Conservation (phyloP, 2,329 filamentous ascomycete species). For the Clonostachys sp. region DNA sequence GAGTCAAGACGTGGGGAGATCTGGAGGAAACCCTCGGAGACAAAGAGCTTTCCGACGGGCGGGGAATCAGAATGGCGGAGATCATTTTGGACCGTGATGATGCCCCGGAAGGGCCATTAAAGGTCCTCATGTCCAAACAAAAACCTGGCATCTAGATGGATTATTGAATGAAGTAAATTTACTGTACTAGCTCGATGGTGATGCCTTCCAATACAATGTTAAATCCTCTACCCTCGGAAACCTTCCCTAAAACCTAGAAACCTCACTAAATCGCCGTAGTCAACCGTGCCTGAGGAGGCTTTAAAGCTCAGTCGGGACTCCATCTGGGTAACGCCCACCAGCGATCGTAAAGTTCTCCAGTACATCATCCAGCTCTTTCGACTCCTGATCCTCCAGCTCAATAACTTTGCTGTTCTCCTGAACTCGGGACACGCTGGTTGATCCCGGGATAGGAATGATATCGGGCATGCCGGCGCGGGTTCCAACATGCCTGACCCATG, state of each 20-base stretch:
- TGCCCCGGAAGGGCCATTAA: too few species aligned
- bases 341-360: constrained; percentile 39
- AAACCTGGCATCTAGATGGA: too few species aligned
- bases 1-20: constrained; percentile 65
- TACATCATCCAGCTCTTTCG: constrained; percentile 43
- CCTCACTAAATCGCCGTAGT: too few species aligned
- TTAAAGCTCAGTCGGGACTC: constrained; percentile 5
- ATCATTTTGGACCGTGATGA: too few species aligned
- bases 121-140: too few species aligned
- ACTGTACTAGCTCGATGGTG: too few species aligned
- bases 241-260: too few species aligned
- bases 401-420: constrained; percentile 54
- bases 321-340: constrained; percentile 42
- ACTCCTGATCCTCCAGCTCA: constrained; percentile 42
- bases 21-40: constrained; percentile 62
- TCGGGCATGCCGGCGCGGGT: constrained; percentile 45
- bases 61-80: too few species aligned
- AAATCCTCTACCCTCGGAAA: too few species aligned
- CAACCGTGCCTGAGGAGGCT: too few species aligned
- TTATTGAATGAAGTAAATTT: too few species aligned
- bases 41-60: constrained; percentile 41
- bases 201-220: too few species aligned
- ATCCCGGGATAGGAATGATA: constrained; percentile 65
- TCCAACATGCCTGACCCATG: constrained; percentile 52
- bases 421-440: constrained; percentile 50